A percentile compares a stretch with the other conserved stretches of the same genome.
Conservation (phyloP, 768 basidiomycete species). For the Auricularia cornea region DNA sequence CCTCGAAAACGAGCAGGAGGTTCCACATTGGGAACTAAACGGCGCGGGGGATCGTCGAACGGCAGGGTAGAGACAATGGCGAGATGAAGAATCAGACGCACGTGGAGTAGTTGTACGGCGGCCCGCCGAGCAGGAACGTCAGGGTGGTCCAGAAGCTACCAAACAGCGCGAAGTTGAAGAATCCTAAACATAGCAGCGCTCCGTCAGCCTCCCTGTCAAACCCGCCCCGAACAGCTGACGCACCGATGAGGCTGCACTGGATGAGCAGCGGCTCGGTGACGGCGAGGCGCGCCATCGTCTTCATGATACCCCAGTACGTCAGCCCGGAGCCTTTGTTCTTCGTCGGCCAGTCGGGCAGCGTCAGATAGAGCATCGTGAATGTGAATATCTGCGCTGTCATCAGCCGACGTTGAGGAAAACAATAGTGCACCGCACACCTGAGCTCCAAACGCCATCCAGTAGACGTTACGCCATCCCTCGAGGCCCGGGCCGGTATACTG, state of each 20-base stretch:
- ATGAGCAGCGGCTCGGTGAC: constrained; percentile 73
- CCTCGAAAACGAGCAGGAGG: no score
- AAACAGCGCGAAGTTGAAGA: constrained; percentile 40
- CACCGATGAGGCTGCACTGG: constrained; percentile 41
- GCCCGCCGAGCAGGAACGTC: constrained; percentile 36
- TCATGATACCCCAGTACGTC: constrained; percentile 27
- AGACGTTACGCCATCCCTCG: constrained; percentile 38
- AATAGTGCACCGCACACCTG: constrained; percentile 15
- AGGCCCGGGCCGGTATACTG: constrained; percentile 39
- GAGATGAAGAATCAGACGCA: constrained; percentile 5
- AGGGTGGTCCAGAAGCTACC: constrained; percentile 51
- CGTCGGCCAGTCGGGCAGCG: constrained; percentile 36
- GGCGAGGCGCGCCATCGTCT: constrained; percentile 67
- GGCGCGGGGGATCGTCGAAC: no score
- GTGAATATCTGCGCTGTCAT: constrained; percentile 13
- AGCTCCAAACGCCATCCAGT: constrained; percentile 34
- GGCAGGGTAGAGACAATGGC: no score
- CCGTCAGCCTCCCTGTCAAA: neutral
- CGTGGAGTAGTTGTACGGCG: constrained; percentile 32
- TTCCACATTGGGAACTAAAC: no score
- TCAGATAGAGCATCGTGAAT: constrained; percentile 23
- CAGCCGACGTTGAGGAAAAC: no score
- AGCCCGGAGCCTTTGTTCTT: constrained; percentile 27
- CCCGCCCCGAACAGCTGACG: constrained; percentile 5
- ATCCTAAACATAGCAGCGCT: constrained; percentile 14